Base-by-base conservation (phyloP, 1,284 basidiomycete genomes). In the Volvariella volvacea region DNA sequence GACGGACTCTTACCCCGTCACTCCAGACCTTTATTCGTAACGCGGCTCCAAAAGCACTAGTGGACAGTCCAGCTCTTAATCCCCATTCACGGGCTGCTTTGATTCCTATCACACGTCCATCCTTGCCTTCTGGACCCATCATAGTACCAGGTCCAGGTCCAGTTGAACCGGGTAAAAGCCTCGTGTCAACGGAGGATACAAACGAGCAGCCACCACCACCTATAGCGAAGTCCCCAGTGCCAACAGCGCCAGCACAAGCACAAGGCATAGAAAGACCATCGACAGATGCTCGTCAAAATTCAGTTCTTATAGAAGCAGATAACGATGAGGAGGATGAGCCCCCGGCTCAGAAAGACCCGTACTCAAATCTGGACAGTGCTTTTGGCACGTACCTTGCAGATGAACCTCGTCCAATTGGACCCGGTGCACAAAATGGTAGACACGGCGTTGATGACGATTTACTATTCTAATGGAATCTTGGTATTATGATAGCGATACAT, bases 21-120 rank as follows among this genome's bases (percentile, higher is more conserved):
- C 39, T 39, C 3, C 48, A 90, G 87, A 91, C 88, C 3, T 91
- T 91, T 63, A 91, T 91, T 55, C 80, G 88, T 16, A 80, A 81
- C 55, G 83, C 87, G 3, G 70, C 78, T 33, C 83, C 84, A 41
- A 88, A 79, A 57, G 80, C 83, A 9, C 68, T 91, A 46, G 63
- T 67, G 31, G 88, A 90, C 58, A 88, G 81, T 49, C 84, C 88
- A 17, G 88, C 88, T 2, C 68, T 91, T 34, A 91, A 91, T 55
- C 56, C 75, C 1, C 71, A 83, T 50, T 89, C 87, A 2, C 74
- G 83, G 45, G 74, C 80, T 42, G 81, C 80, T 22, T 71, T 89
- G n/a, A 73, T 89, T 9, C 70, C 81, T 6, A 59, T 83, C 8
- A 55, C 74, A 39, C 76, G 78, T 12, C 60, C 70, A 4, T 67